Conservation (phyloP, 169 alveolate genomes). For the Cardiosporidium cionae region DNA sequence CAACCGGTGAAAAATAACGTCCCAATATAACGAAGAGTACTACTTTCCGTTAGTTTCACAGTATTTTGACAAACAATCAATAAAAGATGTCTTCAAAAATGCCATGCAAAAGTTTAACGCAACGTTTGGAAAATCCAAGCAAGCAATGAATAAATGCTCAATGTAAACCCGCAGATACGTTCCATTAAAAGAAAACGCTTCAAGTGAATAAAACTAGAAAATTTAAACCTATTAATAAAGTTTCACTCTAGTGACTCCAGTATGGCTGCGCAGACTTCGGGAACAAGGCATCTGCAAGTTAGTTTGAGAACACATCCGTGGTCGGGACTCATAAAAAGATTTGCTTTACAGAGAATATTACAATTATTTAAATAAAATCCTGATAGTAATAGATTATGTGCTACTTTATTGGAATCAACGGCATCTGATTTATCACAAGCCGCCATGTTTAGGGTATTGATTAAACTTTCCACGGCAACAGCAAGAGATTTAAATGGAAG, state of each 20-base stretch:
- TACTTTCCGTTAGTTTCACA: too few relatives aligned
- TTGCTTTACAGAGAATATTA: constrained; percentile 1
- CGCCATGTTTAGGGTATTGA: constrained; percentile 6
- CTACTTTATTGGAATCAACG: constrained; percentile 1
- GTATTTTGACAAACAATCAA: too few relatives aligned
- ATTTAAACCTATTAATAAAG: too few relatives aligned
- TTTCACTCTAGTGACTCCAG: constrained; percentile 3
- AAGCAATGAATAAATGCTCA: too few relatives aligned
- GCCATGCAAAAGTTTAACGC: too few relatives aligned
- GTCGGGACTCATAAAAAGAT: constrained; percentile 5
- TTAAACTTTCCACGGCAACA: constrained; percentile 11
- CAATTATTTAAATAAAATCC: constrained; percentile 6
- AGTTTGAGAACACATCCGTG: constrained; percentile 20
- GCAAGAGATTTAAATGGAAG: constrained; percentile 9
- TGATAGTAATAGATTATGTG: constrained; percentile 23
- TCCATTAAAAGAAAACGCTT: too few relatives aligned
- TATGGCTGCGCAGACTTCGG: constrained; percentile 4
- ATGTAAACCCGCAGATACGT: too few relatives aligned
- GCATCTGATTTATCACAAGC: constrained; percentile 26
- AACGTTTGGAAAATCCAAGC: too few relatives aligned
- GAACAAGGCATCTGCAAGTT: background rate
- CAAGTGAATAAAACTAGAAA: too few relatives aligned
- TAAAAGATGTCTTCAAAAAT: too few relatives aligned
- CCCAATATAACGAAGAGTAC: too few relatives aligned
- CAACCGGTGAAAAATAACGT: too few relatives aligned